These are phyloP conservation scores for Penicillium crystallinum DNA, from an alignment of 495 filamentous ascomycete genomes.

Conservation along the genomic window DNA sequence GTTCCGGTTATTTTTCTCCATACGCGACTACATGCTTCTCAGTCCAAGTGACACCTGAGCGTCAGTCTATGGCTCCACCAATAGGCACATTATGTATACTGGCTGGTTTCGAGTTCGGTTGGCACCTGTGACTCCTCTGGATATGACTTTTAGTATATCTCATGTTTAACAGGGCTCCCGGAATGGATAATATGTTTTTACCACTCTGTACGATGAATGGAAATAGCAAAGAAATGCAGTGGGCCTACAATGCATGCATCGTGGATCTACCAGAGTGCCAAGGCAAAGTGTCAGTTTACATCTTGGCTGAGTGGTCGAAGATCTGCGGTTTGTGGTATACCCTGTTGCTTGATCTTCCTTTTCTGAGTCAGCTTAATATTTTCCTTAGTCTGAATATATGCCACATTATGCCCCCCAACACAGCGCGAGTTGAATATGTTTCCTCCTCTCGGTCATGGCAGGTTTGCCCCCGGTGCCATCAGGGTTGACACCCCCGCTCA, in stretches of 20 bases:
- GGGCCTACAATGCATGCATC: not conserved
- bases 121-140: not conserved
- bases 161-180: too few relatives aligned
- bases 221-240: not conserved
- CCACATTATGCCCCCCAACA: not conserved
- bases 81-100: not conserved
- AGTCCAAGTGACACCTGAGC: not conserved
- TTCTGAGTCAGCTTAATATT: not conserved
- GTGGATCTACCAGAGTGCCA: not conserved
- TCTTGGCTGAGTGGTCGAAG: not conserved
- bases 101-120: not conserved
- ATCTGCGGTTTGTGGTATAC: not conserved
- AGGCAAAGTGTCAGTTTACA: not conserved
- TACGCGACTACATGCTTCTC: too few relatives aligned
- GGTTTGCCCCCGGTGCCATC: slow-evolving; percentile 5
- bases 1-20: too few relatives aligned
- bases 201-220: too few relatives aligned
- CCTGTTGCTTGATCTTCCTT: not conserved
- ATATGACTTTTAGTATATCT: not conserved
- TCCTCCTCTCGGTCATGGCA: slow-evolving; percentile 5
- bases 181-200: too few relatives aligned
- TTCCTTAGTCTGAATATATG: not conserved
- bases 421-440: not conserved
- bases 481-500: slow-evolving; percentile 16
- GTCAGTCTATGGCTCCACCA: not conserved